phyloP scores from a whole-genome alignment of 2,329 filamentous ascomycete species.

The Periglandula ipomoeae region DNA sequence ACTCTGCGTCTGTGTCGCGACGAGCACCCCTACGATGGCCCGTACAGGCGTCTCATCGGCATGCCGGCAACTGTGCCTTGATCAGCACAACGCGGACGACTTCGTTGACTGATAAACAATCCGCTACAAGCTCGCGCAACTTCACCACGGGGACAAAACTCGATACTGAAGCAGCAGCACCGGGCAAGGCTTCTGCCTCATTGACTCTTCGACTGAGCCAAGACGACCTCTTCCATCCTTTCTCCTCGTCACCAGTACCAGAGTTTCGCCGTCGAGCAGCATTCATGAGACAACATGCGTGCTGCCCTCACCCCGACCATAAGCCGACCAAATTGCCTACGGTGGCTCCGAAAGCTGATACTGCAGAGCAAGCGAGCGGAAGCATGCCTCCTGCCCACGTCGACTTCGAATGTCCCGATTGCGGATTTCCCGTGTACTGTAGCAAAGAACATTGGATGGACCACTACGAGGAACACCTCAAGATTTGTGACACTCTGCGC shows the following conservation, averaged over 20 bases:
- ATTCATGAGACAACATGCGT: slow-evolving; percentile 87
- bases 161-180: slow-evolving; percentile 19
- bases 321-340: slow-evolving; percentile 61
- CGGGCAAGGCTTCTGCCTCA: slow-evolving; percentile 14
- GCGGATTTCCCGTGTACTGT: slow-evolving; percentile 88
- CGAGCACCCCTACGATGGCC: slow-evolving; percentile 17
- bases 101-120: slow-evolving; percentile 9
- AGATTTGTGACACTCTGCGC: slow-evolving; percentile 82
- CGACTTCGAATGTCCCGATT: slow-evolving; percentile 91
- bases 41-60: slow-evolving; percentile 17
- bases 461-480: slow-evolving; percentile 85
- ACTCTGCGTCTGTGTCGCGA: slow-evolving; percentile 25
- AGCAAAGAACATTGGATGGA: slow-evolving; percentile 92
- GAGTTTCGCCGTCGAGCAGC: slow-evolving; percentile 81
- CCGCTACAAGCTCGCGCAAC: slow-evolving; percentile 13
- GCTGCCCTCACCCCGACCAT: slow-evolving; percentile 87
- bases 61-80: slow-evolving; percentile 16
- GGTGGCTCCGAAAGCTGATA: slow-evolving; percentile 55
- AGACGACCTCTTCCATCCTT: slow-evolving; percentile 89
- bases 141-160: slow-evolving; percentile 22
- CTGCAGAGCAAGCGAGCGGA: slow-evolving; percentile 44
- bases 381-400: slow-evolving; percentile 68
- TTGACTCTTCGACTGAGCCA: slow-evolving; percentile 40
- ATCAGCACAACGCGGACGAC: slow-evolving; percentile 12
- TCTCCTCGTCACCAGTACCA: slow-evolving; percentile 78